phyloP scores from a whole-genome alignment of 2,329 filamentous ascomycete species.

The Chaetomiaceae sp. region DNA sequence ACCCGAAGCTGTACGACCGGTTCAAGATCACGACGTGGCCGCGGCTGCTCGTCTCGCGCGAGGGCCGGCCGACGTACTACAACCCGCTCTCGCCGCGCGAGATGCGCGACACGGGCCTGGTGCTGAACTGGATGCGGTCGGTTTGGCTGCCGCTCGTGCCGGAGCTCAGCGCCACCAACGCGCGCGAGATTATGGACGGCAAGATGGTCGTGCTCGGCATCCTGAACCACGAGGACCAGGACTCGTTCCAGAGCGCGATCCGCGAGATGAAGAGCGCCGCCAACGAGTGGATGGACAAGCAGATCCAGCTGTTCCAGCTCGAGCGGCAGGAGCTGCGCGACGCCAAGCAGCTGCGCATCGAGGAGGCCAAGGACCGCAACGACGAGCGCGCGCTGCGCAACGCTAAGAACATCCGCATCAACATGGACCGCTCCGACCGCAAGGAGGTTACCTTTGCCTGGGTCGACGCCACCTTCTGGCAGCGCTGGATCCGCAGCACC shows the following conservation, averaged over 20 bases:
- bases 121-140: slow-evolving; percentile 89
- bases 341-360: slow-evolving; percentile 88
- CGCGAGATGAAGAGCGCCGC: slow-evolving; percentile 94
- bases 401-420: slow-evolving; percentile 86
- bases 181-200: slow-evolving; percentile 88
- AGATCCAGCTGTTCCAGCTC: slow-evolving; percentile 83
- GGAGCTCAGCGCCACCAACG: slow-evolving; percentile 85
- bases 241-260: slow-evolving; percentile 71
- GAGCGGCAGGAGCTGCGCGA: slow-evolving; percentile 91
- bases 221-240: slow-evolving; percentile 69
- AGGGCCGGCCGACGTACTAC: slow-evolving; percentile 87
- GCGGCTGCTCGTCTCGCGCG: slow-evolving; percentile 80
- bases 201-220: slow-evolving; percentile 93
- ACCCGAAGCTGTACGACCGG: slow-evolving; percentile 64
- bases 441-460: slow-evolving; percentile 93
- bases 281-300: slow-evolving; percentile 96
- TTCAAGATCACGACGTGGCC: slow-evolving; percentile 98
- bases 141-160: slow-evolving; percentile 96
- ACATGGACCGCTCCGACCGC: slow-evolving; percentile 78
- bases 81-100: slow-evolving; percentile 79
- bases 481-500: slow-evolving; percentile 90
- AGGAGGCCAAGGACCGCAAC: slow-evolving; percentile 89
- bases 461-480: slow-evolving; percentile 97
- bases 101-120: slow-evolving; percentile 78
- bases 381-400: slow-evolving; percentile 80